phyloP scores from a whole-genome alignment of 2,329 filamentous ascomycete genomes.

The Colletotrichum sp. region DNA sequence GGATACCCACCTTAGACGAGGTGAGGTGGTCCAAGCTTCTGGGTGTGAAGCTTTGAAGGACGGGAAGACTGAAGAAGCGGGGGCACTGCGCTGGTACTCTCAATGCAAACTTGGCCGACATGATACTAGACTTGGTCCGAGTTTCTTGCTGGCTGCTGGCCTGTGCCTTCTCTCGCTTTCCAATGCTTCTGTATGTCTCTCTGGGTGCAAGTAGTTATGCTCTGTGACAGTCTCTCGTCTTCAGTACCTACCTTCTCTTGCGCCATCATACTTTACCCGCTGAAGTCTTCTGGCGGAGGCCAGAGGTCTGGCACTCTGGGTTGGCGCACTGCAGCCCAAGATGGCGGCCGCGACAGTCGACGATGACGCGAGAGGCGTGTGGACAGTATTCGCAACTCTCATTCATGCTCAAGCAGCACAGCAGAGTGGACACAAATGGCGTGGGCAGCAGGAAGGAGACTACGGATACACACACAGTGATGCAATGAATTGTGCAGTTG shows the following conservation, averaged over 20 bases:
- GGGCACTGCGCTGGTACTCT: background rate
- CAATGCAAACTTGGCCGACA: background rate
- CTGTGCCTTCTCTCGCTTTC: background rate
- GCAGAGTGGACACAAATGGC: constrained; percentile 2
- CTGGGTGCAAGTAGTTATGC: background rate
- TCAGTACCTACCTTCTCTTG: background rate
- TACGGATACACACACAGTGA: background rate
- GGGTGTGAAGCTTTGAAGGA: background rate
- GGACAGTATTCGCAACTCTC: background rate
- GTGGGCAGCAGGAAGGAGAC: background rate
- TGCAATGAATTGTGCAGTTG: constrained; percentile 15
- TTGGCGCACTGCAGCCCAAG: background rate
- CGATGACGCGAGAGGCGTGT: constrained; percentile 1
- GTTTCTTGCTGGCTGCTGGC: background rate
- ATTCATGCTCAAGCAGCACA: background rate
- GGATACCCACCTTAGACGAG: background rate
- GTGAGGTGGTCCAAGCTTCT: background rate
- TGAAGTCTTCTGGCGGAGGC: background rate
- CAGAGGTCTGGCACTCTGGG: background rate
- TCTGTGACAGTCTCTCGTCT: background rate
- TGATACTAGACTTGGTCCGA: background rate
- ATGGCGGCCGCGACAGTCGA: background rate
- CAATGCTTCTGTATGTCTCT: background rate
- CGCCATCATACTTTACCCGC: background rate
- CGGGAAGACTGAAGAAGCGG: background rate